phyloP scores from a whole-genome alignment of 2,329 filamentous ascomycete species.

The Fusarium cyanostomum region DNA sequence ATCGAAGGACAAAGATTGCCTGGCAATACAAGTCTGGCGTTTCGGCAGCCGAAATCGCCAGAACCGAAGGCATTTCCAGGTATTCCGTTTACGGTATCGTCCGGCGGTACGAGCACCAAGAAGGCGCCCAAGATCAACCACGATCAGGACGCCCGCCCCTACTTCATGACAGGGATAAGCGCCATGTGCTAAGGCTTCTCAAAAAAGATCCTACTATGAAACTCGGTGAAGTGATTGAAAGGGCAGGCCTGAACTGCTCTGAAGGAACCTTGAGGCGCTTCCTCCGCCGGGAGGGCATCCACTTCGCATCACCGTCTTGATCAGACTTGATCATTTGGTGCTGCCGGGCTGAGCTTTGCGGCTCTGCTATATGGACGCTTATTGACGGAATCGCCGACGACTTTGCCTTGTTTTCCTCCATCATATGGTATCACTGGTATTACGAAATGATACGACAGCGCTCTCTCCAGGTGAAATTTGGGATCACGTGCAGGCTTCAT shows the following conservation, averaged over 20 bases:
- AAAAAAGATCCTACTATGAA: not conserved
- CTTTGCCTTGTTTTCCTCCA: not conserved
- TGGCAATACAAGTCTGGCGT: not conserved
- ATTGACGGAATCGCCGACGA: not conserved
- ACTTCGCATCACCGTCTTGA: not conserved
- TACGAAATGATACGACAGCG: not conserved
- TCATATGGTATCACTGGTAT: constrained; percentile 12
- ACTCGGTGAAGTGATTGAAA: not conserved
- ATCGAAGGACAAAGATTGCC: not conserved
- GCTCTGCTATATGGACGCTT: not conserved
- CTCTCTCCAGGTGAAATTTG: not conserved
- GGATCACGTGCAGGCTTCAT: constrained; percentile 17
- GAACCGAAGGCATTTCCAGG: not conserved
- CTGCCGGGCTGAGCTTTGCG: not conserved
- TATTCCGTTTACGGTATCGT: not conserved
- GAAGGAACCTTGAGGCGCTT: not conserved
- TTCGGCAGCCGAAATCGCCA: no score
- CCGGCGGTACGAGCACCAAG: not conserved
- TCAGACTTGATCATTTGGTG: no score
- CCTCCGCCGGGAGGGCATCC: not conserved
- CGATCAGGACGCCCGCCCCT: not conserved
- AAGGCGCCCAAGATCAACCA: not conserved
- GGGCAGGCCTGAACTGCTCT: not conserved
- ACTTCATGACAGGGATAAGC: not conserved
- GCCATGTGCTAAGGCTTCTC: not conserved